phyloP scores from a whole-genome alignment of 2,329 filamentous ascomycete species.

The Fulvia fulva region DNA sequence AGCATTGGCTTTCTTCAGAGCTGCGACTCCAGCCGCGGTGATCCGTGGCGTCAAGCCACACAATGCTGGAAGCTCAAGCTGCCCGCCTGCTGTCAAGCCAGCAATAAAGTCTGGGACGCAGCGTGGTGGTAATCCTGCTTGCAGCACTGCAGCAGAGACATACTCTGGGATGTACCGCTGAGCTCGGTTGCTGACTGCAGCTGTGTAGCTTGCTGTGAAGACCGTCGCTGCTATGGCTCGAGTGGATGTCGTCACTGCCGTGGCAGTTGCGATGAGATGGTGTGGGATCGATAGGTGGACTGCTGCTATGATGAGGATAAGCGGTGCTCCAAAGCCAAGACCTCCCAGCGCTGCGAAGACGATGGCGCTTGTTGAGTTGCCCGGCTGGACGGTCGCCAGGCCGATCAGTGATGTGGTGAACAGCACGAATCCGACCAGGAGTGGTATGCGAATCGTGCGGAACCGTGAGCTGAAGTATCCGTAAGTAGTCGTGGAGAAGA shows the following conservation, averaged over 20 bases:
- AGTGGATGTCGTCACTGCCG: conserved; percentile 11
- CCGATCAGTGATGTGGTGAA: conserved; percentile 14
- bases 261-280: conserved; percentile 20
- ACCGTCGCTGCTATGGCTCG: conserved; percentile 33
- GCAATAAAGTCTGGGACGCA: conserved; percentile 34
- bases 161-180: conserved; percentile 35
- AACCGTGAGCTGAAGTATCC: conserved; percentile 13
- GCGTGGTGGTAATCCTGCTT: conserved; percentile 36
- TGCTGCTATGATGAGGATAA: conserved; percentile 17
- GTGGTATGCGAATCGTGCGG: conserved; percentile 10
- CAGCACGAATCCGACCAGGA: conserved; percentile 16
- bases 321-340: conserved; percentile 21
- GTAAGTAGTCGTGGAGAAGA: conserved; percentile 5
- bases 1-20: conserved; percentile 4
- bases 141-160: conserved; percentile 35
- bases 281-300: conserved; percentile 20
- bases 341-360: conserved; percentile 15
- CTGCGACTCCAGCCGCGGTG: conserved; percentile 28
- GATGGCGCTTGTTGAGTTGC: conserved; percentile 13
- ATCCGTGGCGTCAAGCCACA: conserved; percentile 34
- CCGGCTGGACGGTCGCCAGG: conserved; percentile 17
- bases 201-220: conserved; percentile 40
- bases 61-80: conserved; percentile 27
- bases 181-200: conserved; percentile 39
- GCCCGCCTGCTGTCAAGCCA: conserved; percentile 29